phyloP scores from a whole-genome alignment of 129 eudicot species.

The Heracleum sosnowskyi region DNA sequence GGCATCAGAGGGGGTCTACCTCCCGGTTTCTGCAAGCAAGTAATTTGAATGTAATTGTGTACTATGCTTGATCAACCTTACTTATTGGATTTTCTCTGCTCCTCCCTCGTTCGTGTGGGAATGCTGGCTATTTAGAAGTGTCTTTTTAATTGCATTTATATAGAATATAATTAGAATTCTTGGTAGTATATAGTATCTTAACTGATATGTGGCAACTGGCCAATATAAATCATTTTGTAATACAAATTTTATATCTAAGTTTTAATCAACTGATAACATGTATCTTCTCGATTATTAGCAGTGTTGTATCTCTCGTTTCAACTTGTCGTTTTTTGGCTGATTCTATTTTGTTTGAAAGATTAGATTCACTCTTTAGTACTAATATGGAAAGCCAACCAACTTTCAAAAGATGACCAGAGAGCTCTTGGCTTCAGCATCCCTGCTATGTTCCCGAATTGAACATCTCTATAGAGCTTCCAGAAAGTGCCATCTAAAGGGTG shows the following conservation, averaged over 20 bases:
- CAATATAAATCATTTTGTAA: not conserved
- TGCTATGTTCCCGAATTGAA: not conserved
- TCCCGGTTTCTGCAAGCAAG: conserved; percentile 57
- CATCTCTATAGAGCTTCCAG: not conserved
- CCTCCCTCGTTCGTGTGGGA: not conserved
- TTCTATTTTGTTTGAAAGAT: not conserved
- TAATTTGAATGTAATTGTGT: conserved; percentile 9
- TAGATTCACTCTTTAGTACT: not conserved
- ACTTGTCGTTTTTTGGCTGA: not conserved
- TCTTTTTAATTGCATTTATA: not conserved
- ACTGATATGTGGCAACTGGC: not conserved
- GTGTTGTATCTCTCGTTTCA: not conserved
- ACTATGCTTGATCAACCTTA: not conserved
- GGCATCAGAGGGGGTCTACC: conserved; percentile 96
- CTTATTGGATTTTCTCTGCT: not conserved
- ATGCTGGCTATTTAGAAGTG: not conserved
- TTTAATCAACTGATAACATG: not conserved
- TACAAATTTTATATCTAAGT: not conserved
- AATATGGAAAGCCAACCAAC: not conserved
- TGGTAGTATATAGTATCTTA: not conserved
- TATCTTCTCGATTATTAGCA: not conserved
- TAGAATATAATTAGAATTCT: not conserved
- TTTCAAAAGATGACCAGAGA: not conserved
- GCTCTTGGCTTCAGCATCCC: not conserved
- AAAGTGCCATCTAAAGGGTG: not conserved